Evolutionary conservation across 2,329 filamentous ascomycete genomes (phyloP).

Genomic region (Alternaria brassicicola): DNA sequence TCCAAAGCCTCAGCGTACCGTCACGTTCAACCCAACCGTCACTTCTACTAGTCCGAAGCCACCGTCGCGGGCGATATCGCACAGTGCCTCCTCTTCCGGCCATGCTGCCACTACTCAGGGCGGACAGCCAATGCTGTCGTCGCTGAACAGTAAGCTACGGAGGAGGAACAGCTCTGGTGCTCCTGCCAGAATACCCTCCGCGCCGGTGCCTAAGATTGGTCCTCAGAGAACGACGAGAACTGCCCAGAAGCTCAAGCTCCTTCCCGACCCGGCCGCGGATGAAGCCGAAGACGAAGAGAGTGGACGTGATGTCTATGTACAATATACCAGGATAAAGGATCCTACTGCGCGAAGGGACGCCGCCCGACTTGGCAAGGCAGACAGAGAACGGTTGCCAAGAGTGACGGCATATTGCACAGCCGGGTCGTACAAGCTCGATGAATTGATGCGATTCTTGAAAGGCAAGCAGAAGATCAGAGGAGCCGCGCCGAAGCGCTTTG

Average conservation of each 20-base stretch:
- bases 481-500: conserved; percentile 87
- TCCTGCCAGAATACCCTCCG: conserved; percentile 53
- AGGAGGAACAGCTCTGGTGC: conserved; percentile 83
- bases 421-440: conserved; percentile 87
- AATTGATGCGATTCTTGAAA: conserved; percentile 88
- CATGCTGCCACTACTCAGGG: conserved; percentile 46
- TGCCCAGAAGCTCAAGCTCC: conserved; percentile 94
- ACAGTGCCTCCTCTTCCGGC: conserved; percentile 36
- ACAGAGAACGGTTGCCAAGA: conserved; percentile 81
- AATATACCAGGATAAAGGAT: conserved; percentile 97
- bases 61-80: conserved; percentile 42
- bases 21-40: conserved; percentile 75
- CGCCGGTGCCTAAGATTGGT: conserved; percentile 74
- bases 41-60: conserved; percentile 52
- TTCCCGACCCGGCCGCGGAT: conserved; percentile 86
- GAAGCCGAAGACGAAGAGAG: conserved; percentile 84
- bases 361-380: conserved; percentile 88
- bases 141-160: conserved; percentile 85
- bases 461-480: conserved; percentile 77
- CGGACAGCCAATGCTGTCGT: conserved; percentile 63
- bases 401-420: conserved; percentile 98
- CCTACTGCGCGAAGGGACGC: conserved; percentile 91
- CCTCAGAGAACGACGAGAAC: conserved; percentile 95
- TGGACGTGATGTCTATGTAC: conserved; percentile 93
- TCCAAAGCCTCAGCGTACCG: conserved; percentile 62